Evolutionary conservation across 371 early-diverging fungal genomes (phyloP), one percentile per base, ranked within the genome.

Genomic region (Mitosporidium daphniae): DNA sequence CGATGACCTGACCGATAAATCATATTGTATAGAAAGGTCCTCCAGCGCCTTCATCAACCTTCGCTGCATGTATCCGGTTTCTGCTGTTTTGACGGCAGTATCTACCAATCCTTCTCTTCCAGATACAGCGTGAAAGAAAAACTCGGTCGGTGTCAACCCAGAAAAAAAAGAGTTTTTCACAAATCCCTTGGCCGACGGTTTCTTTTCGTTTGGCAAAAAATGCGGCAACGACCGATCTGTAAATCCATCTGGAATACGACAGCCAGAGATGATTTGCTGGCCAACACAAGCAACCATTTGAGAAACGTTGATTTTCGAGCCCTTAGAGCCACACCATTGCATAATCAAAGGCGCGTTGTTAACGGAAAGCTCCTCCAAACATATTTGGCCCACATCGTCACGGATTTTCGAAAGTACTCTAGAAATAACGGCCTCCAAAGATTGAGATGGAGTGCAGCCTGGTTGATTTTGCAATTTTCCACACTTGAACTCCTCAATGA

Each of bases 201-300:
- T 57, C 27, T 65, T 48, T 54, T 54, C 66, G 31, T 72, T 55
- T 36, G 70, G 73, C 27, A 62, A 51, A 44, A 91, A 94, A 42
- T 84, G 91, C 8, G 98, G 95, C 30, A 98, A 48, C 1, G 86
- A 68, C 36, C 98, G 62, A 44, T 80, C 72, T 22, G 65, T 62
- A 48, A 94, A 91, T 27, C 93, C 93, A 42, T 82, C 57, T 11
- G 82, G 73, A 36, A 98, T 75, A 56, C 98, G 73, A 31, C 51
- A 63, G 29, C 91, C 84, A 36, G 61, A 65, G 37, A 98, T 73
- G 57, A 84, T 80, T 42, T 94, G 95, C 50, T 98, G 98, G 37
- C 95, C 98, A 35, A 98, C 94, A 66, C 84, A 84, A 31, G 91
- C 86, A 36, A 86, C 75, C 94, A 98, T 94, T 48, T 98, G 98